A percentile compares a stretch with the other conserved stretches of the same genome.
These are phyloP conservation scores for Primulina tabacum DNA, from an alignment of 257 asterid species.

Conservation along the genomic window DNA sequence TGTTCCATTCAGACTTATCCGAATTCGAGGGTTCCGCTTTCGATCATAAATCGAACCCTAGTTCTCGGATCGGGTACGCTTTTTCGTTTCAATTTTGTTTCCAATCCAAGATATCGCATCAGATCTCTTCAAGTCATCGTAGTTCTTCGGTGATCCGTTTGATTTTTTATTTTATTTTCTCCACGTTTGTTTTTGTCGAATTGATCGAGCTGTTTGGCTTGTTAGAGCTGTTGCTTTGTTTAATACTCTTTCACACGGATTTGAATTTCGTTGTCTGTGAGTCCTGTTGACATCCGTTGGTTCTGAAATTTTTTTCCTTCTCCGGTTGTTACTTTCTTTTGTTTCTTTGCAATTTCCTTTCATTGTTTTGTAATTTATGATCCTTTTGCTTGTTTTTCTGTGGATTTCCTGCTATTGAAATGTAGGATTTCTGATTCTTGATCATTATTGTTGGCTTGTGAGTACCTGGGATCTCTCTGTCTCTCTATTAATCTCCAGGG, in stretches of 20 bases:
- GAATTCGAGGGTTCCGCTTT: conserved; percentile 23
- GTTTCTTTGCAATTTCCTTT: neutral
- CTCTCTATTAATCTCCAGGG: neutral
- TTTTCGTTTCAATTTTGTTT: neutral
- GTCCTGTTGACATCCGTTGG: neutral
- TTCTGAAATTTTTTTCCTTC: too few species aligned
- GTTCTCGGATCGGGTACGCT: conserved; percentile 32
- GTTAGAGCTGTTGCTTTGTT: neutral
- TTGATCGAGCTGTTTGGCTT: neutral
- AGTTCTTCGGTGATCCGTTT: neutral
- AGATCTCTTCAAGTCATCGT: conserved; percentile 21
- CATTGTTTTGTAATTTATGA: neutral
- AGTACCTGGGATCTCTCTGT: neutral
- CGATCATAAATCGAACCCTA: conserved; percentile 27
- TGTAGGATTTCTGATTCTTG: neutral
- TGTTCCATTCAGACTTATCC: conserved; percentile 34
- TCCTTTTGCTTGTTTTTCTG: neutral
- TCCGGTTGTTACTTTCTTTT: neutral
- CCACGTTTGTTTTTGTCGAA: neutral
- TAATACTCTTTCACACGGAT: neutral
- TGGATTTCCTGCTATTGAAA: neutral
- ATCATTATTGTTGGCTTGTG: conserved; percentile 1
- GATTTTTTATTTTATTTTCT: neutral
- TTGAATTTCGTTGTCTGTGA: neutral
- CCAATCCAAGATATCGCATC: neutral